phyloP scores from a whole-genome alignment of 768 basidiomycete genomes.

The Pleurotus sapidus region DNA sequence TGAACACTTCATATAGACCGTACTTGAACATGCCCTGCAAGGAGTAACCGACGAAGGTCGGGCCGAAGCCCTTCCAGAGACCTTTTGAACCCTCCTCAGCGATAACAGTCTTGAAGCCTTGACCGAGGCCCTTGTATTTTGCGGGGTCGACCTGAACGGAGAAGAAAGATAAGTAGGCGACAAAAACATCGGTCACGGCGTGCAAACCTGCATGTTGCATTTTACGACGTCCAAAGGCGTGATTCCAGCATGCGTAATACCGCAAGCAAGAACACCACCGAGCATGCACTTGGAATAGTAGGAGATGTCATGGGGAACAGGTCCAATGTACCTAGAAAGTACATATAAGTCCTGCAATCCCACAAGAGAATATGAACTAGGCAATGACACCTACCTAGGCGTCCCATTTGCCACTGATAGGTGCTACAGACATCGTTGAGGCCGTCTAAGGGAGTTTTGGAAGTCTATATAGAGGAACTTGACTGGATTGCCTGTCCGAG shows the following conservation, averaged over 20 bases:
- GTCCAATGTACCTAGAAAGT: conserved; percentile 54
- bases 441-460: conserved; percentile 24
- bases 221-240: conserved; percentile 87
- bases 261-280: conserved; percentile 85
- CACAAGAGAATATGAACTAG: conserved; percentile 3
- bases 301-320: conserved; percentile 68
- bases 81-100: conserved; percentile 82
- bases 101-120: conserved; percentile 61
- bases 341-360: not conserved
- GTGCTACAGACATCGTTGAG: conserved; percentile 40
- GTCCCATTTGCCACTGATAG: conserved; percentile 66
- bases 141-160: conserved; percentile 61
- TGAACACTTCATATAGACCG: conserved; percentile 97
- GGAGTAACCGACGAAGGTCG: conserved; percentile 91
- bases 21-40: conserved; percentile 98
- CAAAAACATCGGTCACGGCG: not conserved
- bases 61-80: conserved; percentile 93
- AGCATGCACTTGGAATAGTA: conserved; percentile 89
- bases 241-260: conserved; percentile 84
- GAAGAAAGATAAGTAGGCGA: conserved; percentile 2
- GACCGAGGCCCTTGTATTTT: conserved; percentile 69
- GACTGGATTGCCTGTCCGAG: conserved; percentile 30
- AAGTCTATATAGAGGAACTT: conserved; percentile 15
- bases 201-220: conserved; percentile 90
- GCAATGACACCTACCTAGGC: conserved; percentile 47